Conservation (phyloP, 2,329 filamentous ascomycete species). For the Nemania sp. region DNA sequence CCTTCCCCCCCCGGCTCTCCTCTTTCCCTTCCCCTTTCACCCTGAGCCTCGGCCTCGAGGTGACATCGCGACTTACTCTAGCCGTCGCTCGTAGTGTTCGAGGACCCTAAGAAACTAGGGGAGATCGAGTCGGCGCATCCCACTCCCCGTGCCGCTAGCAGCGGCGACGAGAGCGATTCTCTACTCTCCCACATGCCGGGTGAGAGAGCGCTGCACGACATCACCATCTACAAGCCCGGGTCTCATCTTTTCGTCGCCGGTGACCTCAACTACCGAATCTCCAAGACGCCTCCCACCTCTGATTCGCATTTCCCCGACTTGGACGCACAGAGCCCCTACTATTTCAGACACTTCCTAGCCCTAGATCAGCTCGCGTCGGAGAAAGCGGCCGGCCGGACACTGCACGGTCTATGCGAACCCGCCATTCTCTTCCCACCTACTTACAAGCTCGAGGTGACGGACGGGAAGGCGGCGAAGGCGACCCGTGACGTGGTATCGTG, state of each 20-base stretch:
- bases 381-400: conserved; percentile 65
- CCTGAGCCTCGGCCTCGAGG: not conserved
- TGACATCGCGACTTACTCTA: conserved; percentile 4
- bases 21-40: not conserved
- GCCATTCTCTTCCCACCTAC: conserved; percentile 82
- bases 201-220: conserved; percentile 52
- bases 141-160: conserved; percentile 21
- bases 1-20: too few relatives aligned
- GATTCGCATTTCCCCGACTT: conserved; percentile 66
- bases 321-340: conserved; percentile 56
- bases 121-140: conserved; percentile 12
- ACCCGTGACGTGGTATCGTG: conserved; percentile 53
- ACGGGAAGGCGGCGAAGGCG: not conserved
- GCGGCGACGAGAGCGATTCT: conserved; percentile 27
- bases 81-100: conserved; percentile 61
- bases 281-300: conserved; percentile 63
- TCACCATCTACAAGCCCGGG: conserved; percentile 73
- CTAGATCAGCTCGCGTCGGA: conserved; percentile 82
- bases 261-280: conserved; percentile 93
- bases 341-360: conserved; percentile 69
- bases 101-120: conserved; percentile 50
- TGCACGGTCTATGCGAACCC: conserved; percentile 79
- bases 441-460: conserved; percentile 72
- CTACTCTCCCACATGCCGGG: conserved; percentile 31
- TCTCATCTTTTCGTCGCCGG: conserved; percentile 85